Evolutionary conservation across 2,329 filamentous ascomycete genomes (phyloP).

Genomic region (Tolypocladium album): DNA sequence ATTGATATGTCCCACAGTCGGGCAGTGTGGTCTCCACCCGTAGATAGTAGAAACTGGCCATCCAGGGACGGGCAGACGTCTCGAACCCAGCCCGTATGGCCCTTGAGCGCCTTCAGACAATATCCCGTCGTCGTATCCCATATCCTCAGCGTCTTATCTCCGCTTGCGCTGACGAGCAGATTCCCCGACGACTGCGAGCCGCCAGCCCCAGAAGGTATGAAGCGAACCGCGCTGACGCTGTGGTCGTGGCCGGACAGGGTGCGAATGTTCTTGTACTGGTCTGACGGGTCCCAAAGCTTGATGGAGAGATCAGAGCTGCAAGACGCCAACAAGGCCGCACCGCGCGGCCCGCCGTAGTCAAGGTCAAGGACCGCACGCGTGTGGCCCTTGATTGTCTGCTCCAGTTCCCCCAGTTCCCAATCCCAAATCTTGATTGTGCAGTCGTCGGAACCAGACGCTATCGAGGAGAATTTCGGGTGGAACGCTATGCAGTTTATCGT

Average conservation of each 20-base stretch:
- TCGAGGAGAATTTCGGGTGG: conserved; percentile 80
- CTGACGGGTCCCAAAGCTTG: conserved; percentile 86
- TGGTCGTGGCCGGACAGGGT: conserved; percentile 90
- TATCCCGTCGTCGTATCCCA: conserved; percentile 91
- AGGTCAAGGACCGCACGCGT: conserved; percentile 81
- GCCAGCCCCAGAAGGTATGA: conserved; percentile 71
- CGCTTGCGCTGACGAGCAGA: conserved; percentile 70
- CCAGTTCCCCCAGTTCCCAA: conserved; percentile 86
- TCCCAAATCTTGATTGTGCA: conserved; percentile 96
- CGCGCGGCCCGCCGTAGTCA: conserved; percentile 79
- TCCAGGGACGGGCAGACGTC: conserved; percentile 76
- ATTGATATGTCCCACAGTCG: conserved; percentile 74
- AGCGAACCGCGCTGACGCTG: conserved; percentile 76
- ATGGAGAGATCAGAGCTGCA: conserved; percentile 84
- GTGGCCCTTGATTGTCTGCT: conserved; percentile 84
- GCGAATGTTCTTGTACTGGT: conserved; percentile 88
- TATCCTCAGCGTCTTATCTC: conserved; percentile 73
- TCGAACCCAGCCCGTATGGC: conserved; percentile 79
- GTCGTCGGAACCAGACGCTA: conserved; percentile 87
- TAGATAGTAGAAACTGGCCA: conserved; percentile 70
- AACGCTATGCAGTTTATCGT: conserved; percentile 84
- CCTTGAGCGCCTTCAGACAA: conserved; percentile 74
- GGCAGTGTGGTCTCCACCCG: conserved; percentile 69
- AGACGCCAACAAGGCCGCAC: conserved; percentile 48
- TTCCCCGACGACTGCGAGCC: conserved; percentile 73